These are phyloP conservation scores for Fusarium denticulatum DNA, from an alignment of 2,329 filamentous ascomycete species.

Conservation along the genomic window DNA sequence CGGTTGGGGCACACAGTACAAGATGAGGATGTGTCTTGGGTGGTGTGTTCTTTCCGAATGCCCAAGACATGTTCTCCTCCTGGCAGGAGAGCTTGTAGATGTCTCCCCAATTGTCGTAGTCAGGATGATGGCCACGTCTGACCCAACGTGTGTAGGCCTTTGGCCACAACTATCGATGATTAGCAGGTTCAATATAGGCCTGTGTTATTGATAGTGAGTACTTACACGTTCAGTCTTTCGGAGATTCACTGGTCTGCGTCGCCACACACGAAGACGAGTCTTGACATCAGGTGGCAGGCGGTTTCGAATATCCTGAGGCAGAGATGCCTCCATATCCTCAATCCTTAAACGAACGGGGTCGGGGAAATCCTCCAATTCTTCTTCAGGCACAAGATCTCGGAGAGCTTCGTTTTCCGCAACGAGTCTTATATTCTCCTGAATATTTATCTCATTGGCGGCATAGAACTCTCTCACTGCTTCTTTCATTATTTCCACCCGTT, in stretches of 20 bases:
- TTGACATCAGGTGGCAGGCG: not conserved
- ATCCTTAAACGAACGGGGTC: not conserved
- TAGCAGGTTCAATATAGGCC: not conserved
- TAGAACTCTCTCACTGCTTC: not conserved
- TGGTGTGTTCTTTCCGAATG: not conserved
- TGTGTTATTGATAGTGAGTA: not conserved
- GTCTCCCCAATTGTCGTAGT: not conserved
- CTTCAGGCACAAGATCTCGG: not conserved
- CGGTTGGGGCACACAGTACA: not conserved
- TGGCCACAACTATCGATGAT: slow-evolving; percentile 22
- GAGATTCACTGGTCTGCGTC: fast-evolving
- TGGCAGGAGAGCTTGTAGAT: slow-evolving; percentile 29
- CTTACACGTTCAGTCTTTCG: slow-evolving; percentile 18
- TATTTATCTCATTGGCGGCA: not conserved
- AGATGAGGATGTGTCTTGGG: slow-evolving; percentile 26
- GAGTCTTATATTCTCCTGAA: not conserved
- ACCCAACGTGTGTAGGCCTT: not conserved
- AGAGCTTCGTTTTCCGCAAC: not conserved
- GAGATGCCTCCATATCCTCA: not conserved
- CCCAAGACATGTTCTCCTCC: slow-evolving; percentile 36
- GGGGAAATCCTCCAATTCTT: not conserved
- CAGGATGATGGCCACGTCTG: fast-evolving
- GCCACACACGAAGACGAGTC: not conserved
- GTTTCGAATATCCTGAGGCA: fast-evolving
- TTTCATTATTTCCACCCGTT: fast-evolving